Base-by-base conservation (phyloP, 805 yeast genomes). In the Vanderwaltozyma tropicalis region DNA sequence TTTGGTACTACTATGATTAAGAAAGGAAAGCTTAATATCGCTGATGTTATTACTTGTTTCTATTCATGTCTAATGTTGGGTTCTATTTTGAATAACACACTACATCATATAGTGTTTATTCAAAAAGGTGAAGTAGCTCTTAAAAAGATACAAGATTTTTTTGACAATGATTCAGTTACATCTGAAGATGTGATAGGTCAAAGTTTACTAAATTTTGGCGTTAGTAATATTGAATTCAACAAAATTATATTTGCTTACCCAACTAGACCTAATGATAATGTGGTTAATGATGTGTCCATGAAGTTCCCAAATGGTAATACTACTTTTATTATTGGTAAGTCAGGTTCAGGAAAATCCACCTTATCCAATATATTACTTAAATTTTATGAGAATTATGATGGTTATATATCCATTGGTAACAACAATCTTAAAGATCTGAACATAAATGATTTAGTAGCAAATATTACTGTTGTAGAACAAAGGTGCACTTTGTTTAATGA, bases 311-410 rank as follows among this genome's bases (percentile, higher is more conserved):
- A 72, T 0, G 67, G 71, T 1, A 46, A 61, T 24, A 52, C 72
- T 6, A 74, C 79, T 1, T 89, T 74, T 48, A 59, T 92, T 4
- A 72, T 92, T 30, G 99, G 99, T 1, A 68, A 70, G 42, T 87
- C 96, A 0, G 99, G 99, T 0, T 78, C 88, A 0, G 98, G 98
- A 0, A 92, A 92, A 56, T 89, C 97, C 0, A 81, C 97, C 0
- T 43, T 92, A 2, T 72, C 80, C 0, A 71, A 70, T 27, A 55
- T 92, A 2, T 48, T 92, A 1, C 54, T 81, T 38, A 71, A 71
- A 20, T 68, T 84, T 18, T 86, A 88, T 48, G 43, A 55, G 0
- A 61, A 67, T 0, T 46, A 58, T 4, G 39, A 54, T 0, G 98
- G 98, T 0, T 39, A 50, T 1, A 71, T 92, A 1, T 52, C 53